A percentile compares a stretch with the other conserved stretches of the same genome.
Evolutionary conservation across 345 rosid species (phyloP).

Genomic region (Eucalyptus regnans): DNA sequence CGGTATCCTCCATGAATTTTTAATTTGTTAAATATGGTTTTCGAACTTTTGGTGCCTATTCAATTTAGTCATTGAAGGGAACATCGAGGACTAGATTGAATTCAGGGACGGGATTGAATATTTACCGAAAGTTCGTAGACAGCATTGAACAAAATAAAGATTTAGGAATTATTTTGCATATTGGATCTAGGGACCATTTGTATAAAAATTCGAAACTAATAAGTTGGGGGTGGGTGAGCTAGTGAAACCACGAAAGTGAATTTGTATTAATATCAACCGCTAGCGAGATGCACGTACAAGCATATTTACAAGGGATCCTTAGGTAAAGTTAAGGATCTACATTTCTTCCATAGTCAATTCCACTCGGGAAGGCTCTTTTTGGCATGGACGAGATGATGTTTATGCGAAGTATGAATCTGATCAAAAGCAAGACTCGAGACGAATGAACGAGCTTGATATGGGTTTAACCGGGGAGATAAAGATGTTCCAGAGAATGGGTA

Average conservation of each 20-base stretch:
- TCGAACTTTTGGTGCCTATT: neutral
- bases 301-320: neutral
- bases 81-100: neutral
- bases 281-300: accelerated
- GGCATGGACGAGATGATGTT: neutral
- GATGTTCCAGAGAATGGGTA: neutral
- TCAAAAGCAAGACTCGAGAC: neutral
- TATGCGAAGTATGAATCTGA: neutral
- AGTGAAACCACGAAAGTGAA: neutral
- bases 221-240: neutral
- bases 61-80: neutral
- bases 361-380: neutral
- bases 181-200: neutral
- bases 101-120: neutral
- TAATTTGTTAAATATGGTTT: too few species aligned
- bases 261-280: neutral
- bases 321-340: neutral
- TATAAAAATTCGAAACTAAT: neutral
- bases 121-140: too few species aligned
- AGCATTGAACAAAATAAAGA: too few species aligned
- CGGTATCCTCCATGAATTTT: too few species aligned
- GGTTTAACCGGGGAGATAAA: neutral
- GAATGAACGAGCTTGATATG: neutral
- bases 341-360: neutral
- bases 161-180: too few species aligned